Conservation (phyloP, 2,329 filamentous ascomycete genomes). For the Ascochyta koolunga region DNA sequence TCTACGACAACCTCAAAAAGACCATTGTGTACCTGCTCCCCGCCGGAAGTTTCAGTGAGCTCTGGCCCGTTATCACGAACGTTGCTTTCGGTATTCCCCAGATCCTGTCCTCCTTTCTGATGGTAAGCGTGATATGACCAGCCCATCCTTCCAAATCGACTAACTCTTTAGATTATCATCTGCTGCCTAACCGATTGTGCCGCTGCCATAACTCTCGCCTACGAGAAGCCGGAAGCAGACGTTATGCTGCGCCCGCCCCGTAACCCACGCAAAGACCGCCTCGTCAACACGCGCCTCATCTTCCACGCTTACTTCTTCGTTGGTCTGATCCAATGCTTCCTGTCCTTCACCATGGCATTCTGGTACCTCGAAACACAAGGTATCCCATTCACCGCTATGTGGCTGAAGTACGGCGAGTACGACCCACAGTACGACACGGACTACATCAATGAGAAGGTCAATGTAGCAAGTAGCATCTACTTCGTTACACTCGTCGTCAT, state of each 20-base stretch:
- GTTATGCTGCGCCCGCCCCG: conserved; percentile 73
- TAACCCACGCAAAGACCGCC: conserved; percentile 70
- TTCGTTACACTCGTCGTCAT: conserved; percentile 82
- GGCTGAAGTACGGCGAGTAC: conserved; percentile 59
- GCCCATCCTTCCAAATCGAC: background rate
- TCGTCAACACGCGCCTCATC: conserved; percentile 76
- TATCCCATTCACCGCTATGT: conserved; percentile 69
- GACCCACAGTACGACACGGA: conserved; percentile 32
- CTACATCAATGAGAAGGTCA: conserved; percentile 56
- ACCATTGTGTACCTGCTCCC: conserved; percentile 76
- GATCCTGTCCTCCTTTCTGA: conserved; percentile 74
- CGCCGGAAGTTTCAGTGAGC: conserved; percentile 75
- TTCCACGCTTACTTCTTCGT: conserved; percentile 75
- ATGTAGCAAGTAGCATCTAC: conserved; percentile 74
- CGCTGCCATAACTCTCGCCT: conserved; percentile 70
- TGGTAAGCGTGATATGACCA: conserved; percentile 48
- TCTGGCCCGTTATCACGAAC: conserved; percentile 75
- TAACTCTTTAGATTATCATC: conserved; percentile 43
- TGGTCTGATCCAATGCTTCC: conserved; percentile 58
- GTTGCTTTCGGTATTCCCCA: conserved; percentile 75
- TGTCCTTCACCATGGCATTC: conserved; percentile 54
- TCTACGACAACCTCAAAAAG: conserved; percentile 84
- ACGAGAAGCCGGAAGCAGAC: conserved; percentile 78
- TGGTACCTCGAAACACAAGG: conserved; percentile 55
- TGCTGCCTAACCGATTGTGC: conserved; percentile 76